Conservation (phyloP, 495 filamentous ascomycete genomes). For the Xylaria curta region DNA sequence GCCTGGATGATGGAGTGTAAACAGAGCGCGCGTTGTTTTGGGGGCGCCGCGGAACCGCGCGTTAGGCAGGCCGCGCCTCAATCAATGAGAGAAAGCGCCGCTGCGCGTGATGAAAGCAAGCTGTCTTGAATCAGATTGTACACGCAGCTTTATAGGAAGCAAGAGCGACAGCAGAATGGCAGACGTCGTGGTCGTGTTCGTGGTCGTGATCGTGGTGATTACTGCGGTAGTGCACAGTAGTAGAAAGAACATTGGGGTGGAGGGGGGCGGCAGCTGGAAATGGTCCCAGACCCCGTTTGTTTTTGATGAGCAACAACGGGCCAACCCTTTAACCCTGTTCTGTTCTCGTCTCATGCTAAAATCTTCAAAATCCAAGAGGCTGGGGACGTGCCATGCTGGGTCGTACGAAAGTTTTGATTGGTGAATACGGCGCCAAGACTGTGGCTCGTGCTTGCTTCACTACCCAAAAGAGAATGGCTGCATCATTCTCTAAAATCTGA, state of each 20-base stretch:
- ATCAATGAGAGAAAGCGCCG: slow-evolving; percentile 21
- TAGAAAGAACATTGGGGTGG: slow-evolving; percentile 23
- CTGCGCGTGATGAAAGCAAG: slow-evolving; percentile 12
- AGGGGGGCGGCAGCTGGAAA: slow-evolving; percentile 27
- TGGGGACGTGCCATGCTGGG: slow-evolving; percentile 15
- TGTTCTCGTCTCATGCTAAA: slow-evolving; percentile 24
- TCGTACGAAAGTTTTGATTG: slow-evolving; percentile 2
- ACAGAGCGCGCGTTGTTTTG: slow-evolving; percentile 30
- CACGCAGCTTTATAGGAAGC: slow-evolving; percentile 2
- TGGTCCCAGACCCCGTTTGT: slow-evolving; percentile 13
- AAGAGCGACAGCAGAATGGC: neutral
- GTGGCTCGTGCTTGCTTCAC: slow-evolving; percentile 18
- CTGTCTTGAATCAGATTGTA: neutral
- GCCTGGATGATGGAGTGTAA: slow-evolving; percentile 14
- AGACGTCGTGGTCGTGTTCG: slow-evolving; percentile 17
- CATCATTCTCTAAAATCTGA: neutral
- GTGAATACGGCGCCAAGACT: neutral
- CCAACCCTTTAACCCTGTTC: slow-evolving; percentile 21
- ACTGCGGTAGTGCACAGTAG: neutral
- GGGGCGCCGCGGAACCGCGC: slow-evolving; percentile 23
- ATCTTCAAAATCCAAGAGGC: slow-evolving; percentile 27
- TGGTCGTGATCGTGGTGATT: slow-evolving; percentile 20
- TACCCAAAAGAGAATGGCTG: slow-evolving; percentile 11
- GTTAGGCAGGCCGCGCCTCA: slow-evolving; percentile 25
- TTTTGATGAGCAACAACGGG: slow-evolving; percentile 27